phyloP scores from a whole-genome alignment of 768 basidiomycete species.

The Hygrophorus pudorinus region DNA sequence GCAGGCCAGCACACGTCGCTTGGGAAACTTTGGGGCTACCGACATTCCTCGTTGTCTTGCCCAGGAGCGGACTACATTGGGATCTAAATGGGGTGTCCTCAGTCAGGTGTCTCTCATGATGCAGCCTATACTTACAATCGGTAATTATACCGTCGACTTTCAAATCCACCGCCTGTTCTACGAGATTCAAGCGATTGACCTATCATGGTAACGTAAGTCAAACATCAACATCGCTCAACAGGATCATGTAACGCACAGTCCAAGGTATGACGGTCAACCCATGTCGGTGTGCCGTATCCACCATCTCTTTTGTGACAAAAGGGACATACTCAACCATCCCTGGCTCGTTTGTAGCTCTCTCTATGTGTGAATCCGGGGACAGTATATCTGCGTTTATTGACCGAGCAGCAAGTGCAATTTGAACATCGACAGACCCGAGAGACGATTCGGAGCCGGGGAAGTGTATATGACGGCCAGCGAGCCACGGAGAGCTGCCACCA shows the following conservation, averaged over 20 bases:
- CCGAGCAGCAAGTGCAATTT: conserved; percentile 60
- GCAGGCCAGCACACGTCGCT: conserved; percentile 51
- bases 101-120: conserved; percentile 19
- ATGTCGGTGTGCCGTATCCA: conserved; percentile 52
- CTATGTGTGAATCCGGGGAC: conserved; percentile 44
- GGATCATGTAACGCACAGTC: conserved; percentile 52
- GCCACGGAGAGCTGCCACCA: conserved; percentile 48
- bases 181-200: too few relatives aligned
- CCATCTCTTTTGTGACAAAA: conserved; percentile 63
- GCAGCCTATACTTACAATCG: too few relatives aligned
- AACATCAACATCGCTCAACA: too few relatives aligned
- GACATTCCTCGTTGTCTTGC: conserved; percentile 40
- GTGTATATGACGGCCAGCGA: conserved; percentile 57
- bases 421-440: conserved; percentile 26
- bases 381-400: conserved; percentile 55
- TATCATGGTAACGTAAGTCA: too few relatives aligned
- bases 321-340: conserved; percentile 32
- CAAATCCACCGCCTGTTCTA: too few relatives aligned
- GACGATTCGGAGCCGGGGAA: conserved; percentile 48
- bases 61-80: conserved; percentile 46
- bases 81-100: conserved; percentile 37
- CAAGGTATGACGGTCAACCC: conserved; percentile 61
- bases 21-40: conserved; percentile 50
- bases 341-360: conserved; percentile 33
- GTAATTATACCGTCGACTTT: too few relatives aligned